Evolutionary conservation across 192 early-diverging fungal genomes (phyloP), one percentile per base, ranked within the genome.

Genomic region (Coemansia sp.): DNA sequence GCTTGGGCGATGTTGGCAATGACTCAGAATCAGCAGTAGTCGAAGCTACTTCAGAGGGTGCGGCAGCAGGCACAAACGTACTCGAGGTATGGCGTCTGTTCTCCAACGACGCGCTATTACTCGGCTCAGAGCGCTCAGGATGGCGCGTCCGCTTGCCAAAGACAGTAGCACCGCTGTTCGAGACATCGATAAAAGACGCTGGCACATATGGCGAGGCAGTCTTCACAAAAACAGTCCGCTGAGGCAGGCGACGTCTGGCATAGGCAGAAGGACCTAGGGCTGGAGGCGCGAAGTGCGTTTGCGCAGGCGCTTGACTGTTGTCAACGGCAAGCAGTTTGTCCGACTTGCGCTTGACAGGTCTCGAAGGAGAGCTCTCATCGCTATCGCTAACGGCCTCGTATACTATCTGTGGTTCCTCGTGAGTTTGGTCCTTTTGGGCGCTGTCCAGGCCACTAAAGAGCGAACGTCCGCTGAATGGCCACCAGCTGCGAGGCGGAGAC

Each of bases 181-280:
- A 68, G 38, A 82, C 58, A 38, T 82, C 75, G 43, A 78, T 64
- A 70, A 82, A 82, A 22, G 80, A 77, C 2, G 64, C 39, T 3
- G 80, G 80, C 16, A 73, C 71, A 53, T 68, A 78, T 7, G 68
- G 67, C 64, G 60, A 68, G 39, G 69, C 31, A 2, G 11, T 24
- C 13, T 40, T 66, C 31, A 33, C 41, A 18, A 20, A 57, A 15
- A 10, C 34, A 24, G 27, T 64, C 49, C 65, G 69, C 33, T 53
- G 71, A 47, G 55, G 64, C 53, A 65, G 53, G 62, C 76, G 71
- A 1, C 53, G 67, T 47, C 43, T 66, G 15, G 34, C 41, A 47
- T 34, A 60, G 6, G 31, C 31, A 34, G 57, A 34, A 8, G 27
- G 57, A 3, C 6, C 57, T 15, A 10, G 31, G 31, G 13, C 9